Conservation (phyloP, 495 filamentous ascomycete genomes). For the Cladorrhinum samala region DNA sequence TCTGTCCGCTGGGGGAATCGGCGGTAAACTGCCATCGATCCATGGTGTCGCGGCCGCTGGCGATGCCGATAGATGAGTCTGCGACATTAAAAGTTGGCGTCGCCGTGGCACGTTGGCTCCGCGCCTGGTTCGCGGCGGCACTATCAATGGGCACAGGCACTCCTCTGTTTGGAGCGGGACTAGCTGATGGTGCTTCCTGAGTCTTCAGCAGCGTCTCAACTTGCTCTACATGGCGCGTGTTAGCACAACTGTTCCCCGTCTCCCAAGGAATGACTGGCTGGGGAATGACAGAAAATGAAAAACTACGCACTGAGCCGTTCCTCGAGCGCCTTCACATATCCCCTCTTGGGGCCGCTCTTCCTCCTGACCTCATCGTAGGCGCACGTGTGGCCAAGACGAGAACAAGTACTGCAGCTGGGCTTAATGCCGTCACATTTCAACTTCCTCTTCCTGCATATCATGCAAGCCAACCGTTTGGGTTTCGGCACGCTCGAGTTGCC, state of each 20-base stretch:
- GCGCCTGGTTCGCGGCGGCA: slow-evolving; percentile 18
- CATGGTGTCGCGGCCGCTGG: slow-evolving; percentile 37
- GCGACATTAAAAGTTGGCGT: slow-evolving; percentile 40
- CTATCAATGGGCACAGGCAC: slow-evolving; percentile 28
- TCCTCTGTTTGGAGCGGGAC: slow-evolving; percentile 28
- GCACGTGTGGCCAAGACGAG: slow-evolving; percentile 82
- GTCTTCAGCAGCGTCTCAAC: slow-evolving; percentile 88
- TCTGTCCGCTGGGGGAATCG: slow-evolving; percentile 42
- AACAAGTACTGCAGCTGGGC: slow-evolving; percentile 90
- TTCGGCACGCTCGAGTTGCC: slow-evolving; percentile 65
- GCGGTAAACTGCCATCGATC: slow-evolving; percentile 49
- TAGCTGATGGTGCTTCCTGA: slow-evolving; percentile 44
- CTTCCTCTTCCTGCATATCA: slow-evolving; percentile 91
- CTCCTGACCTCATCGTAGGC: slow-evolving; percentile 92
- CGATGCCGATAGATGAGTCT: slow-evolving; percentile 39
- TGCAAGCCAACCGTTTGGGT: slow-evolving; percentile 92
- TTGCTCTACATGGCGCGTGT: slow-evolving; percentile 57
- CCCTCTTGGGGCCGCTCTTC: slow-evolving; percentile 96
- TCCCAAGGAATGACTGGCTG: background rate
- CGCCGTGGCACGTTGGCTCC: slow-evolving; percentile 28
- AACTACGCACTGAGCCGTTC: slow-evolving; percentile 73
- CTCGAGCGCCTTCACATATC: slow-evolving; percentile 96
- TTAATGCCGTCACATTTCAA: slow-evolving; percentile 71
- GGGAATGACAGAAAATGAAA: slow-evolving; percentile 4
- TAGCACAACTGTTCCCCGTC: slow-evolving; percentile 7